phyloP scores from a whole-genome alignment of 2,329 filamentous ascomycete species.

The Phyllosticta paracitricarpa region DNA sequence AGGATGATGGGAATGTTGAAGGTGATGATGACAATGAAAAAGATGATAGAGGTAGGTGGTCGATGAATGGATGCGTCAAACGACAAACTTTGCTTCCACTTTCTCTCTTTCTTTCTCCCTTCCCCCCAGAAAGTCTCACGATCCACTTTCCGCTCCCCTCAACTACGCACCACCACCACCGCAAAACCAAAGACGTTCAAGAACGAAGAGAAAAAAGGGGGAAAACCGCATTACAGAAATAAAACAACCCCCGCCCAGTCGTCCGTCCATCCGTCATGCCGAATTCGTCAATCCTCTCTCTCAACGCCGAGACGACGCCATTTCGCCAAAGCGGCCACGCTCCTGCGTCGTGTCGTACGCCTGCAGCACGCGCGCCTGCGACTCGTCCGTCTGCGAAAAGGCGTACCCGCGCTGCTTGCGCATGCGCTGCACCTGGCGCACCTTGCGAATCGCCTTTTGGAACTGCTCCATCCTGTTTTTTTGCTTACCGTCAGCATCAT shows the following conservation, averaged over 20 bases:
- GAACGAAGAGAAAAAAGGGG: too few species aligned
- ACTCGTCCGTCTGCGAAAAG: conserved; percentile 95
- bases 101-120: too few species aligned
- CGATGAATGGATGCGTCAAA: too few species aligned
- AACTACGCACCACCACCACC: too few species aligned
- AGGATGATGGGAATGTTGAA: too few species aligned
- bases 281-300: not conserved
- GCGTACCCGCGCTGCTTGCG: conserved; percentile 97
- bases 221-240: not conserved
- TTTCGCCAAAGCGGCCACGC: conserved; percentile 89
- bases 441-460: conserved; percentile 98
- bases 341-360: conserved; percentile 95
- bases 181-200: too few species aligned
- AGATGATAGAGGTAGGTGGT: too few species aligned
- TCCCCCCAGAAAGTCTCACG: too few species aligned
- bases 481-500: not conserved
- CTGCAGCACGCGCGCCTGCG: conserved; percentile 86
- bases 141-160: too few species aligned
- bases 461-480: conserved; percentile 87
- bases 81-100: too few species aligned
- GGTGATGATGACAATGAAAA: too few species aligned
- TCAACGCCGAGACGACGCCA: conserved; percentile 52
- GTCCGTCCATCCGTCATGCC: not conserved
- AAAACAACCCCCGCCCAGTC: not conserved
- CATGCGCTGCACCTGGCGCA: conserved; percentile 96